Conservation (phyloP, 208 protist species). For the Leishmania aethiopica region DNA sequence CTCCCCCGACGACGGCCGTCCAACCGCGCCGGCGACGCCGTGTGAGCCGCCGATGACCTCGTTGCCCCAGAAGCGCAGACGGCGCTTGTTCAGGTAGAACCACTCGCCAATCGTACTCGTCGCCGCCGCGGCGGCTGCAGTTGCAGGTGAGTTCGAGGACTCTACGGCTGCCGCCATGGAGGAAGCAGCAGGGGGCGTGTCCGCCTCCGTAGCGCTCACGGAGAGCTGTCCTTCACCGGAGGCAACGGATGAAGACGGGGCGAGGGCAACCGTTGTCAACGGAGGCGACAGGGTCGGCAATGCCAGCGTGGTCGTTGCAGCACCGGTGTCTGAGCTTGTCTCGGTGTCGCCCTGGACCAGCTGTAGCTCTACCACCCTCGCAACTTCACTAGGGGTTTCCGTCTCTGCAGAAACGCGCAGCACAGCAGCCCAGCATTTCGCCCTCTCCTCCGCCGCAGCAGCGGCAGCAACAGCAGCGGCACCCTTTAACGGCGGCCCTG, state of each 20-base stretch:
- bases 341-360: conserved; percentile 1
- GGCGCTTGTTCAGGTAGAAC: conserved; percentile 35
- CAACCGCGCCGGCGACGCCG: background rate
- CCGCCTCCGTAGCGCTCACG: background rate
- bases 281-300: background rate
- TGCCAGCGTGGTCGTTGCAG: background rate
- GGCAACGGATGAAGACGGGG: background rate
- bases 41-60: background rate
- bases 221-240: background rate
- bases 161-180: too few relatives aligned
- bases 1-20: background rate
- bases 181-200: background rate
- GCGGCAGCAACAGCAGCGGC: conserved; percentile 14
- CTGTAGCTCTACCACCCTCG: conserved; percentile 5
- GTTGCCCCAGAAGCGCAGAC: conserved; percentile 15
- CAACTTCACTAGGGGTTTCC: conserved; percentile 3
- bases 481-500: conserved; percentile 6
- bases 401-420: conserved; percentile 10
- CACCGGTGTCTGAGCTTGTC: background rate
- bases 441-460: conserved; percentile 17
- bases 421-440: conserved; percentile 20
- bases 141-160: background rate
- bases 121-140: background rate
- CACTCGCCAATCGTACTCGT: conserved; percentile 34
- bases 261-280: background rate